A percentile compares a stretch with the other conserved stretches of the same genome.
These are phyloP conservation scores for Croton laevigatus DNA, from an alignment of 441 rosid genomes.

Conservation along the genomic window DNA sequence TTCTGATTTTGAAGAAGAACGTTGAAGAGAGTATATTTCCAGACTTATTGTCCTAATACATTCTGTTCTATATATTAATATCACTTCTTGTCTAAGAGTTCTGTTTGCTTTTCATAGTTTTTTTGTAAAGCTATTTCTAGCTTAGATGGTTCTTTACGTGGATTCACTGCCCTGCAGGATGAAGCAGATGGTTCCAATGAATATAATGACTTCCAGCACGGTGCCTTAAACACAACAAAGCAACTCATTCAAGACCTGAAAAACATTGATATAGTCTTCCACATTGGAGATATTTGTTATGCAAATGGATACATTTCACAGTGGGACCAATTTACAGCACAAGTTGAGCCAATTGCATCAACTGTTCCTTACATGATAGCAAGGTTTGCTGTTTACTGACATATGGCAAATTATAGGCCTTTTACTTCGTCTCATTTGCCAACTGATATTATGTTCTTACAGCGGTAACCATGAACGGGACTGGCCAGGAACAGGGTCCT, in stretches of 20 bases:
- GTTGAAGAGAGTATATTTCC: neutral
- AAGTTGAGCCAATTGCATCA: conserved; percentile 78
- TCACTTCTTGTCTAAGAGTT: neutral
- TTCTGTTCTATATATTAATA: neutral
- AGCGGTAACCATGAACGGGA: conserved; percentile 94
- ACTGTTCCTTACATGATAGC: conserved; percentile 80
- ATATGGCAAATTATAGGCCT: neutral
- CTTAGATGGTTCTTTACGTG: conserved; percentile 9
- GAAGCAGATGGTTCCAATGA: conserved; percentile 80
- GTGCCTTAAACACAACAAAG: conserved; percentile 72
- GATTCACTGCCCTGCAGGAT: conserved; percentile 40
- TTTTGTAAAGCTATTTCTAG: neutral
- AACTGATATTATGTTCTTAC: conserved; percentile 19
- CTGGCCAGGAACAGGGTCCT: conserved; percentile 85
- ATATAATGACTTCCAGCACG: conserved; percentile 57
- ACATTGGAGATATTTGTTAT: conserved; percentile 77
- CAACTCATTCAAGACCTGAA: conserved; percentile 62
- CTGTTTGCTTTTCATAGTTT: neutral
- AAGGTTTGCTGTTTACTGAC: conserved; percentile 39
- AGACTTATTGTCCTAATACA: neutral
- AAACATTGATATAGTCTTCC: conserved; percentile 68
- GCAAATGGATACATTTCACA: conserved; percentile 83
- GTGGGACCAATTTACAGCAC: conserved; percentile 85
- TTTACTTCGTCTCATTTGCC: conserved; percentile 14
- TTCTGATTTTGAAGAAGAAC: neutral